Evolutionary conservation across 179 eudicot genomes (phyloP), one percentile per base, ranked within the genome.

Genomic region (Spergularia azorica): DNA sequence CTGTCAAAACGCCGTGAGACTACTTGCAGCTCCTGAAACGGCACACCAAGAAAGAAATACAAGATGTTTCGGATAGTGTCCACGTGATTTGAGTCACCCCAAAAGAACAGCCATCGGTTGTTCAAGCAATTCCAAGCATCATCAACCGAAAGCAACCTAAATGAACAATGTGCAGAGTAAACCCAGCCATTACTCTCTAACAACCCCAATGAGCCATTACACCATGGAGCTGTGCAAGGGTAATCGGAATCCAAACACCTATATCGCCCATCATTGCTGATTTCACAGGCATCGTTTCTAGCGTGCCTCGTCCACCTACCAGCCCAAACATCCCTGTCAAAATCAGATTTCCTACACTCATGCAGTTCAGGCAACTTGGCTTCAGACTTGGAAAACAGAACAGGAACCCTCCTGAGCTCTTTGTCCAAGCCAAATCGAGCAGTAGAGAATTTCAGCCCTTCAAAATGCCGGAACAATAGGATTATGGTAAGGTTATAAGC

Each of bases 61-160:
- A 95, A 84, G 18, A 95, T 85, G 79, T 95, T 95, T 3, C 92
- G 82, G 15, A 91, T 77, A 0, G 97, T 93, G 75, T 95, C 99
- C 60, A 94, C 92, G 77, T 95, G 99, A 70, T 95, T 95, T 21
- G 99, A 95, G 71, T 95, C 99, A 0, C 99, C 99, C 99, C 99
- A 95, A 67, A 91, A 91, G 86, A 95, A 91, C 16, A 93, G 67
- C 99, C 99, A 95, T 0, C 85, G 84, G 11, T 85, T 80, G 59
- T 80, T 83, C 78, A 95, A 76, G 81, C 99, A 91, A 73, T 85
- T 77, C 99, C 99, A 95, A 50, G 99, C 95, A 10, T 79, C 73
- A 63, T 85, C 81, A 32, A 63, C 26, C 0, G 86, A 63, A 11
- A 84, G 86, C 54, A 95, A 18, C 21, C 78, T 83, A 76, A 95